Conservation (phyloP, 257 asterid species). For the Fraxinus pennsylvanica region DNA sequence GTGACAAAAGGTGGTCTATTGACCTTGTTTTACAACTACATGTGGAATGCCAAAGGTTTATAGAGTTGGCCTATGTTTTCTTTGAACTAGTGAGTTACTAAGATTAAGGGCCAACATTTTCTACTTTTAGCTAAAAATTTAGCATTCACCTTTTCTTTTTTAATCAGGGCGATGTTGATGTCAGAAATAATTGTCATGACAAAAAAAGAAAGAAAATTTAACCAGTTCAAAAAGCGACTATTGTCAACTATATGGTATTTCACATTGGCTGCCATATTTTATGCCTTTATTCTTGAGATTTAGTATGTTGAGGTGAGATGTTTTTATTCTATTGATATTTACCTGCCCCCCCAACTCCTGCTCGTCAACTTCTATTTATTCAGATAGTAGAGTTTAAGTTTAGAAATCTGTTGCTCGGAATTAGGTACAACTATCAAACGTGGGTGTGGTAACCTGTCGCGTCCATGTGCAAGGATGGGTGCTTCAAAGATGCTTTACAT, state of each 20-base stretch:
- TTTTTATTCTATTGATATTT: neutral
- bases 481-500: neutral
- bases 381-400: too few relatives aligned
- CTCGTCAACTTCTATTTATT: neutral
- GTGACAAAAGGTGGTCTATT: neutral
- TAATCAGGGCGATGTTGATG: neutral
- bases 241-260: neutral
- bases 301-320: neutral
- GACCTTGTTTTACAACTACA: constrained; percentile 2
- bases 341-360: neutral
- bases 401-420: neutral
- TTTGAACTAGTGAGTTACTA: neutral
- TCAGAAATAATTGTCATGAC: neutral
- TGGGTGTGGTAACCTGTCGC: neutral
- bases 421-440: neutral
- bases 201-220: neutral
- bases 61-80: neutral
- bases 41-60: constrained; percentile 3
- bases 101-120: neutral
- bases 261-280: neutral
- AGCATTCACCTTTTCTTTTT: neutral
- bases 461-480: neutral
- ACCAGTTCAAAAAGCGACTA: neutral
- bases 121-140: neutral
- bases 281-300: too few relatives aligned